Evolutionary conservation across 441 rosid species (phyloP).

Genomic region (Hura crepitans): DNA sequence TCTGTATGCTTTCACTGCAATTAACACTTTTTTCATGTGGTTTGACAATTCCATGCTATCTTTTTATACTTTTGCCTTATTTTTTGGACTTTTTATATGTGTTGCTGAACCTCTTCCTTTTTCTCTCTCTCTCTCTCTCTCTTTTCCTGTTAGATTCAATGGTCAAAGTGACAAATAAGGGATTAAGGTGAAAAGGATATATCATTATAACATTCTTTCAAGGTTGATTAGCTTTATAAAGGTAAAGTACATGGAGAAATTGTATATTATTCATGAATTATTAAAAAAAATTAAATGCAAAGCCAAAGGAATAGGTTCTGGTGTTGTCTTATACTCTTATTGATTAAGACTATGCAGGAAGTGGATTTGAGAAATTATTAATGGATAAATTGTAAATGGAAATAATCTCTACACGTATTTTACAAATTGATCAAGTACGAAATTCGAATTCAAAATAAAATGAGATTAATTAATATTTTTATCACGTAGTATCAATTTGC

Average conservation of each 20-base stretch:
- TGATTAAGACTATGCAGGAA: no score
- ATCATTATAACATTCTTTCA: not conserved
- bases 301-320: not conserved
- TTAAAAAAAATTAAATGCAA: not conserved
- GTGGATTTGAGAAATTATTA: no score
- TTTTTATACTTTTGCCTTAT: conserved; percentile 14
- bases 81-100: conserved; percentile 26
- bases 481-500: no score
- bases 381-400: no score
- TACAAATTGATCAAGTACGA: no score
- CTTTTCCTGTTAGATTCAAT: conserved; percentile 29
- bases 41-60: conserved; percentile 14
- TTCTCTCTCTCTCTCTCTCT: not conserved
- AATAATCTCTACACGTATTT: no score
- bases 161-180: conserved; percentile 29
- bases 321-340: no score
- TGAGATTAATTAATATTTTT: no score
- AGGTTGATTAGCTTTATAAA: conserved; percentile 2
- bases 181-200: not conserved
- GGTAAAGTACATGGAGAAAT: not conserved
- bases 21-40: not conserved
- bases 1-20: not conserved
- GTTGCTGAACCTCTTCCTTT: conserved; percentile 11
- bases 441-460: no score
- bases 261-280: not conserved